Percentiles rank a stretch among this genome's conserved stretches.
Conservation (phyloP, 108 stramenopile genomes). For the Fragilariopsis cylindrus region DNA sequence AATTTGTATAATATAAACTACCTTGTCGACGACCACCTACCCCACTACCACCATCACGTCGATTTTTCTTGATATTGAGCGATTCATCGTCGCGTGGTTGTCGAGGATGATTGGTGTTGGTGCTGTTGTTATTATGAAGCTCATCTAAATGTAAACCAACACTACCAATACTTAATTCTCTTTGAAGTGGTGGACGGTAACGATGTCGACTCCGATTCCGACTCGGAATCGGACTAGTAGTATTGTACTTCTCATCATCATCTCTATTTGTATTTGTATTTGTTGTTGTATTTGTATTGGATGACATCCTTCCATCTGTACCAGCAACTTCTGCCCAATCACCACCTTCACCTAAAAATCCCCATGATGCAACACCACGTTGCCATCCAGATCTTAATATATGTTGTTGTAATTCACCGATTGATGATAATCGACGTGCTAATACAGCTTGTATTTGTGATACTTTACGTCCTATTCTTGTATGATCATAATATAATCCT, state of each 20-base stretch:
- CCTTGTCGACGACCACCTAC: neutral
- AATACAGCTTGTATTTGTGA: conserved; percentile 85
- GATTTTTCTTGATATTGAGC: neutral
- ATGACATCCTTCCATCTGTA: conserved; percentile 51
- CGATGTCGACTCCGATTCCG: neutral
- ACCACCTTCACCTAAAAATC: conserved; percentile 77
- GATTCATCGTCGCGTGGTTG: neutral
- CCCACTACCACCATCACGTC: too few species aligned
- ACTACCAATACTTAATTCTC: conserved; percentile 14
- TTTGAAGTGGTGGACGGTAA: neutral
- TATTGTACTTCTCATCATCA: too few species aligned
- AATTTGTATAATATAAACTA: conserved; percentile 34
- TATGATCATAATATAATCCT: conserved; percentile 78
- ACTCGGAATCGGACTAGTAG: too few species aligned
- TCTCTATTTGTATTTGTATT: too few species aligned
- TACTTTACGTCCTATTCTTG: conserved; percentile 68
- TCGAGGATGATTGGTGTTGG: neutral
- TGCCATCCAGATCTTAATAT: conserved; percentile 76
- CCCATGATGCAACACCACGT: conserved; percentile 82
- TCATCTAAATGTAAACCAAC: conserved; percentile 2
- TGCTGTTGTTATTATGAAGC: neutral
- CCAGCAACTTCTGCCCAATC: conserved; percentile 78
- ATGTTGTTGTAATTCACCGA: conserved; percentile 85
- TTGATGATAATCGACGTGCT: conserved; percentile 70
- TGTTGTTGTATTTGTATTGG: too few species aligned